phyloP scores from a whole-genome alignment of 495 filamentous ascomycete species.

The Podospora anserina region DNA sequence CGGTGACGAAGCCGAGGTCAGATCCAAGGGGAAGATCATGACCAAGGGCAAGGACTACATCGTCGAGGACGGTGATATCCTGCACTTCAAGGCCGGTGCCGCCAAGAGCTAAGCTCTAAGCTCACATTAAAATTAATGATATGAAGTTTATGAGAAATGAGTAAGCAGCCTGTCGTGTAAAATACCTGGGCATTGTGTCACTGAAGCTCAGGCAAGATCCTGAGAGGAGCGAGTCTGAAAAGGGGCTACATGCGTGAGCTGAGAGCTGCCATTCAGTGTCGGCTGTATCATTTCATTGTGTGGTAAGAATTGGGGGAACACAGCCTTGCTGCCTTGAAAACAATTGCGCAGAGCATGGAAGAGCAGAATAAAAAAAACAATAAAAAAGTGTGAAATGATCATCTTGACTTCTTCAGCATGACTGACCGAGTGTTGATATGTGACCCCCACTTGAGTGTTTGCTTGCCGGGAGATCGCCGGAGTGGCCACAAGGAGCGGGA shows the following conservation, averaged over 20 bases:
- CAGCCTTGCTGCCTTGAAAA: neutral
- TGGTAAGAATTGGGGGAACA: neutral
- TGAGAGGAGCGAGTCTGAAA: neutral
- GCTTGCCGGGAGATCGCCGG: neutral
- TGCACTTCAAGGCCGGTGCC: constrained; percentile 94
- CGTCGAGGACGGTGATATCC: constrained; percentile 69
- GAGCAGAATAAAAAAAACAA: neutral
- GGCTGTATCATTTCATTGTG: neutral
- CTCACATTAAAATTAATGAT: constrained; percentile 16
- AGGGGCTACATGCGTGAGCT: neutral
- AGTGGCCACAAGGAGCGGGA: neutral
- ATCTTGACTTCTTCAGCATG: neutral
- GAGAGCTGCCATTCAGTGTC: neutral
- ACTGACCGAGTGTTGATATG: constrained; percentile 2
- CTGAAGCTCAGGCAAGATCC: neutral
- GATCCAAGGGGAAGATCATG: constrained; percentile 92
- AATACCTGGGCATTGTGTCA: neutral
- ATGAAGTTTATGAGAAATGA: constrained; percentile 18
- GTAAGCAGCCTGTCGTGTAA: neutral
- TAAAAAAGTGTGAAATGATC: neutral
- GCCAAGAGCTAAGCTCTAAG: constrained; percentile 63
- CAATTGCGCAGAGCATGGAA: neutral
- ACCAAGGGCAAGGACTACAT: constrained; percentile 99
- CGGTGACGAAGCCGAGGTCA: constrained; percentile 83
- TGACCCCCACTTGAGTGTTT: neutral